Conservation (phyloP, 2,329 filamentous ascomycete species). For the Phaeosphaeriaceae sp. region DNA sequence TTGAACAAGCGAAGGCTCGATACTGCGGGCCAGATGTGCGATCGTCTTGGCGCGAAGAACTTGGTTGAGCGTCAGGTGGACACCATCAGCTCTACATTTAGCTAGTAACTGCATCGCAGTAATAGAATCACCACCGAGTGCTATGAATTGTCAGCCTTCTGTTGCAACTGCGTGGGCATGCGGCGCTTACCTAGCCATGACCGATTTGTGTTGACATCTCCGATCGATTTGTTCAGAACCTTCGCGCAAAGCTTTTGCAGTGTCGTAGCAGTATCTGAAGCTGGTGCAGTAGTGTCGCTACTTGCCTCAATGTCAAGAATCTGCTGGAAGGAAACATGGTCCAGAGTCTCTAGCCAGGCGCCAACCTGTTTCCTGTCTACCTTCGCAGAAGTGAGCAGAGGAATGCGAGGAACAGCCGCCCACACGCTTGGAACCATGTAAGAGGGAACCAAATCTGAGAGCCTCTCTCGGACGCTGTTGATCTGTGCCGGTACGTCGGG, state of each 20-base stretch:
- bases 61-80: slow-evolving; percentile 40
- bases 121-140: slow-evolving; percentile 44
- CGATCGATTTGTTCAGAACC: slow-evolving; percentile 48
- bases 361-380: slow-evolving; percentile 44
- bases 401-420: slow-evolving; percentile 47
- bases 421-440: slow-evolving; percentile 45
- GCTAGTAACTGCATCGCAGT: slow-evolving; percentile 43
- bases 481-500: slow-evolving; percentile 37
- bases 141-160: slow-evolving; percentile 16
- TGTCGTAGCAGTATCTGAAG: slow-evolving; percentile 15
- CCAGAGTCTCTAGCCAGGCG: slow-evolving; percentile 54
- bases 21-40: slow-evolving; percentile 31
- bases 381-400: slow-evolving; percentile 37
- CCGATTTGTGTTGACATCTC: slow-evolving; percentile 31
- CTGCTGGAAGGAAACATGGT: slow-evolving; percentile 48
- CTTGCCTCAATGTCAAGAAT: slow-evolving; percentile 48
- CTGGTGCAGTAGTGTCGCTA: slow-evolving; percentile 20
- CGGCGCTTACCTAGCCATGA: slow-evolving; percentile 39
- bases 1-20: slow-evolving; percentile 11
- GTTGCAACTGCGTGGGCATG: neutral
- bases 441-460: slow-evolving; percentile 33
- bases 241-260: slow-evolving; percentile 51
- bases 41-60: slow-evolving; percentile 42
- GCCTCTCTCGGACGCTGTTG: slow-evolving; percentile 35
- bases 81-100: slow-evolving; percentile 39